A percentile compares a stretch with the other conserved stretches of the same genome.
Evolutionary conservation across 2,329 filamentous ascomycete species (phyloP).

Genomic region (Trichothecium sympodiale): DNA sequence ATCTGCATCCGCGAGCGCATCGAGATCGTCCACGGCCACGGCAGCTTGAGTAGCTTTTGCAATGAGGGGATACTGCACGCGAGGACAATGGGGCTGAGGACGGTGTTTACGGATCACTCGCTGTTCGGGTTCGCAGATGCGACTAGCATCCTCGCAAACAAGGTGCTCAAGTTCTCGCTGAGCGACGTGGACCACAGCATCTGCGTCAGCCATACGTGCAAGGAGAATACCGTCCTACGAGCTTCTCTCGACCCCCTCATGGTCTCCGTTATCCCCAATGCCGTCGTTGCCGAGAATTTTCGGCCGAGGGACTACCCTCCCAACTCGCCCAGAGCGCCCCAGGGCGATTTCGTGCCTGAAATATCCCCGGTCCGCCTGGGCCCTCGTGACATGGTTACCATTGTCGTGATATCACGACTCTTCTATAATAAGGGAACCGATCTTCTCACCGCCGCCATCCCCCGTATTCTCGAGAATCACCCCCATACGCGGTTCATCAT

Average conservation of each 20-base stretch:
- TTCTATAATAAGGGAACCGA: conserved; percentile 99
- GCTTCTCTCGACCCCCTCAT: conserved; percentile 91
- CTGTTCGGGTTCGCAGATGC: conserved; percentile 96
- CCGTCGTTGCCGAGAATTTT: conserved; percentile 94
- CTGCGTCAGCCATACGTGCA: conserved; percentile 97
- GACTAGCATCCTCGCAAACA: conserved; percentile 91
- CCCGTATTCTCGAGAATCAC: conserved; percentile 78
- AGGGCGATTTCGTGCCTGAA: conserved; percentile 26
- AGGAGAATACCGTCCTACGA: conserved; percentile 92
- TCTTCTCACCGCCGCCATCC: conserved; percentile 89
- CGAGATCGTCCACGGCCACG: conserved; percentile 97
- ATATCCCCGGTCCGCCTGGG: conserved; percentile 58
- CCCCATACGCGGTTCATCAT: conserved; percentile 96
- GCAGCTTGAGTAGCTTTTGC: conserved; percentile 81
- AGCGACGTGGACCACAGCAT: conserved; percentile 98
- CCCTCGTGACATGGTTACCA: conserved; percentile 80
- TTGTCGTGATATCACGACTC: conserved; percentile 91
- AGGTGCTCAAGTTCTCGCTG: conserved; percentile 87
- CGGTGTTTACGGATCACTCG: conserved; percentile 95
- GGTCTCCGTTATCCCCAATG: conserved; percentile 97
- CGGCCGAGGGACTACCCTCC: conserved; percentile 45
- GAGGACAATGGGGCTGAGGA: conserved; percentile 88
- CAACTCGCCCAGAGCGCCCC: conserved; percentile 12
- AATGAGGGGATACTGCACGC: conserved; percentile 93
- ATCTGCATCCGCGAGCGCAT: conserved; percentile 91